Evolutionary conservation across 2,329 filamentous ascomycete genomes (phyloP).

Genomic region (Calonectria multiphialidica): DNA sequence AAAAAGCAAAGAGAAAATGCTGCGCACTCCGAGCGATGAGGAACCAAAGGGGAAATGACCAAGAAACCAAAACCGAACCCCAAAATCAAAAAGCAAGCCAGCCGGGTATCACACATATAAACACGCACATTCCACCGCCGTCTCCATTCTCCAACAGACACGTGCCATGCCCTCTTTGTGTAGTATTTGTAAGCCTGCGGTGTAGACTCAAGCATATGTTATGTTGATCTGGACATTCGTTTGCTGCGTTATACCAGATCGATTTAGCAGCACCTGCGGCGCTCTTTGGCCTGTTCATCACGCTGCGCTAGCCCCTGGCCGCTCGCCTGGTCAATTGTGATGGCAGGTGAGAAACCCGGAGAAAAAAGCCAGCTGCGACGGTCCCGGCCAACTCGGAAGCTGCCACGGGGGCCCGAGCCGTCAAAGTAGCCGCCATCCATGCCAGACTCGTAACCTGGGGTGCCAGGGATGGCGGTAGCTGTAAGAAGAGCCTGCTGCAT

Average conservation of each 20-base stretch:
- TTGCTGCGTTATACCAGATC: neutral
- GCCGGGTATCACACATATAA: conserved; percentile 44
- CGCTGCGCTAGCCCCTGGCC: conserved; percentile 44
- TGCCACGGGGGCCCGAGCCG: conserved; percentile 57
- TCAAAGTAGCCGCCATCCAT: conserved; percentile 66
- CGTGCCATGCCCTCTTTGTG: neutral
- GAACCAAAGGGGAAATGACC: conserved; percentile 17
- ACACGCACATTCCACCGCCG: conserved; percentile 22
- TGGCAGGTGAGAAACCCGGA: conserved; percentile 63
- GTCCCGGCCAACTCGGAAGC: conserved; percentile 70
- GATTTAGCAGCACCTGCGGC: conserved; percentile 47
- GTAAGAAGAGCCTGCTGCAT: conserved; percentile 70
- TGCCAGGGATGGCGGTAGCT: conserved; percentile 65
- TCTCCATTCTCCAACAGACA: conserved; percentile 1
- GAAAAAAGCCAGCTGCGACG: conserved; percentile 71
- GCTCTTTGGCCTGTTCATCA: conserved; percentile 38
- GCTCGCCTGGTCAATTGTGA: conserved; percentile 60
- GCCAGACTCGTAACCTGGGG: conserved; percentile 59
- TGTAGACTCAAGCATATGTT: neutral
- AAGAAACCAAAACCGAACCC: neutral
- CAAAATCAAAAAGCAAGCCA: conserved; percentile 27
- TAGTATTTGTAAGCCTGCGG: conserved; percentile 4
- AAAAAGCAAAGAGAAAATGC: conserved; percentile 9
- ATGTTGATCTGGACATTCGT: neutral
- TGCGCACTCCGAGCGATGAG: neutral